Evolutionary conservation across 2,329 filamentous ascomycete genomes (phyloP).

Genomic region (Sclerotinia borealis): DNA sequence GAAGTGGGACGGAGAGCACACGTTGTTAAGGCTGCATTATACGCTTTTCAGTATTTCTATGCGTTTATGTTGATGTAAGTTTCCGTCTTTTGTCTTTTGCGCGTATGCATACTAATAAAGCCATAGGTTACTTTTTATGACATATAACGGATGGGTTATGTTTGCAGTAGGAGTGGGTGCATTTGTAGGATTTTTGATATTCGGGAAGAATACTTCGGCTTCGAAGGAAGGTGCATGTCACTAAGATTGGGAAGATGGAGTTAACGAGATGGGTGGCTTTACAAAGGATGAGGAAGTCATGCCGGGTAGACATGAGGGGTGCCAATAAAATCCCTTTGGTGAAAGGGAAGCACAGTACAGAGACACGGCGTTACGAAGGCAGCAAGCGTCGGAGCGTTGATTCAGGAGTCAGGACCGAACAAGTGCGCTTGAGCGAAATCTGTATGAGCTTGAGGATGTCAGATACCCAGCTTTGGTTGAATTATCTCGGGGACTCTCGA

Average conservation of each 20-base stretch:
- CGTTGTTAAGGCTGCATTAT: constrained; percentile 73
- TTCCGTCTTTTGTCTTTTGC: background rate
- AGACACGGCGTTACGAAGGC: constrained; percentile 45
- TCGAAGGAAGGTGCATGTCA: constrained; percentile 91
- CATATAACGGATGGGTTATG: constrained; percentile 99
- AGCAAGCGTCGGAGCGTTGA: constrained; percentile 58
- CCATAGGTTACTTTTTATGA: constrained; percentile 93
- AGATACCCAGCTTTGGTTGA: background rate
- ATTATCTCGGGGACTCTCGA: background rate
- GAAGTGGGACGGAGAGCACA: constrained; percentile 62
- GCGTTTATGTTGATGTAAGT: constrained; percentile 99
- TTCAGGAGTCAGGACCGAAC: constrained; percentile 17
- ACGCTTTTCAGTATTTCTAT: constrained; percentile 94
- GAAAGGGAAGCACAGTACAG: constrained; percentile 55
- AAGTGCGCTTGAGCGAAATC: background rate
- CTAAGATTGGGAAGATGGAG: constrained; percentile 37
- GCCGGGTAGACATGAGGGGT: constrained; percentile 57
- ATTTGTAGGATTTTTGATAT: constrained; percentile 79
- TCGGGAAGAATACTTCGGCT: constrained; percentile 63
- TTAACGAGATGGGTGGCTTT: constrained; percentile 29
- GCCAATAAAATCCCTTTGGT: constrained; percentile 67
- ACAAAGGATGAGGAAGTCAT: constrained; percentile 60
- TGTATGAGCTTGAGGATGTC: background rate
- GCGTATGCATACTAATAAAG: background rate
- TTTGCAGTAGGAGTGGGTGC: constrained; percentile 81